A percentile compares a stretch with the other conserved stretches of the same genome.
These are phyloP conservation scores for Arbutus unedo DNA, from an alignment of 148 eudicot species.

Conservation along the genomic window DNA sequence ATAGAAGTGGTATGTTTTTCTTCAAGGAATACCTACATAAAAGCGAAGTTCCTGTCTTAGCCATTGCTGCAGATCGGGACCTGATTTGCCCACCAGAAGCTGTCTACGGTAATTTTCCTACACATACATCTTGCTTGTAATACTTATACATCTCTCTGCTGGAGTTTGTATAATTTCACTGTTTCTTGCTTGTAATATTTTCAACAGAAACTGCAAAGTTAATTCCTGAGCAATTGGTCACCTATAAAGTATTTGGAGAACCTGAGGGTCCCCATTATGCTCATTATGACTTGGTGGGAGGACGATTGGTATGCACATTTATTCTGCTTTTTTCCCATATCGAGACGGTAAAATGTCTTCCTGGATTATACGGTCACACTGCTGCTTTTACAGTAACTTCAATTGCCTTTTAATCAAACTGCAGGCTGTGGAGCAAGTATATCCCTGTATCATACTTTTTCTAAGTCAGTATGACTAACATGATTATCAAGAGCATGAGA, in stretches of 20 bases:
- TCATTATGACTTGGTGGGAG: slow-evolving; percentile 95
- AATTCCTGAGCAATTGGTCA: slow-evolving; percentile 64
- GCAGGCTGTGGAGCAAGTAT: slow-evolving; percentile 87
- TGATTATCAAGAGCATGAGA: background rate
- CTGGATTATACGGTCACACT: background rate
- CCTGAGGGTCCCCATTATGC: slow-evolving; percentile 93
- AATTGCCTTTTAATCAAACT: slow-evolving; percentile 3
- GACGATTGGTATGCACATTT: slow-evolving; percentile 54
- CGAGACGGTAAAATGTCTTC: background rate
- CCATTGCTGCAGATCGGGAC: slow-evolving; percentile 89
- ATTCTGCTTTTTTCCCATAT: slow-evolving; percentile 10
- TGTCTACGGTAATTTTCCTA: slow-evolving; percentile 61
- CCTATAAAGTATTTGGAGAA: slow-evolving; percentile 80
- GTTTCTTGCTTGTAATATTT: background rate
- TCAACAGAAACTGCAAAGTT: slow-evolving; percentile 79
- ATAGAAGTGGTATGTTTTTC: slow-evolving; percentile 73
- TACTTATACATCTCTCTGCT: too few species aligned
- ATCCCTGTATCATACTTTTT: slow-evolving; percentile 76
- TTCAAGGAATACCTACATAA: slow-evolving; percentile 82
- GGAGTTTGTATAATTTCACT: background rate
- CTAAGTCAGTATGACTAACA: slow-evolving; percentile 52
- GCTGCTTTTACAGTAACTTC: background rate
- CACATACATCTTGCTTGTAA: too few species aligned
- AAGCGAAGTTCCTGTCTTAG: slow-evolving; percentile 72
- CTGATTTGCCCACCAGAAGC: slow-evolving; percentile 95